Evolutionary conservation across 257 asterid species (phyloP).

Genomic region (Schizonepeta tenuifolia): DNA sequence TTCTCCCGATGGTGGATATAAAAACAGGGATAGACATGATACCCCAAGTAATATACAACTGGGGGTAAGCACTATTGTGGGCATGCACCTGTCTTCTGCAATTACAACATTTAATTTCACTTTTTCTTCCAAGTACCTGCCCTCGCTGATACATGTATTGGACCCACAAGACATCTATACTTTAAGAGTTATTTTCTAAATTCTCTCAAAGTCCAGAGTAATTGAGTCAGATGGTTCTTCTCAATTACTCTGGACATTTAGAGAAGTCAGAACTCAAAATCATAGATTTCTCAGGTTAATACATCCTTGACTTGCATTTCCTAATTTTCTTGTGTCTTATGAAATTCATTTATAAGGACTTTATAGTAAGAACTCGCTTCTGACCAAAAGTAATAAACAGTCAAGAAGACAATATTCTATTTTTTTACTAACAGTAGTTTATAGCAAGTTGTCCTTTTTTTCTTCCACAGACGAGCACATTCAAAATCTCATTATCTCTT

Average conservation of each 20-base stretch:
- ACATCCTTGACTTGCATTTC: neutral
- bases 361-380: neutral
- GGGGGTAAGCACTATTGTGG: slow-evolving; percentile 72
- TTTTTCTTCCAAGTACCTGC: slow-evolving; percentile 15
- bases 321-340: too few species aligned
- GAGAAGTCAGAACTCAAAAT: too few species aligned
- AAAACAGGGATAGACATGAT: slow-evolving; percentile 98
- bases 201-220: neutral
- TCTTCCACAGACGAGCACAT: neutral
- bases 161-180: slow-evolving; percentile 4
- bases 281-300: neutral
- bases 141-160: slow-evolving; percentile 9
- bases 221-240: slow-evolving; percentile 21
- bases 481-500: neutral
- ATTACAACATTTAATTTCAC: neutral
- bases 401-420: too few species aligned
- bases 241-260: too few species aligned
- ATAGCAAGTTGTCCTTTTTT: neutral
- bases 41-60: slow-evolving; percentile 92
- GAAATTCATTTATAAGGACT: neutral
- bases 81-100: slow-evolving; percentile 26
- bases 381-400: neutral
- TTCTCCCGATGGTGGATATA: slow-evolving; percentile 94
- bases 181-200: neutral
- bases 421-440: neutral